Evolutionary conservation across 257 asterid genomes (phyloP), one percentile per base, ranked within the genome.

Genomic region (Verbena officinalis): DNA sequence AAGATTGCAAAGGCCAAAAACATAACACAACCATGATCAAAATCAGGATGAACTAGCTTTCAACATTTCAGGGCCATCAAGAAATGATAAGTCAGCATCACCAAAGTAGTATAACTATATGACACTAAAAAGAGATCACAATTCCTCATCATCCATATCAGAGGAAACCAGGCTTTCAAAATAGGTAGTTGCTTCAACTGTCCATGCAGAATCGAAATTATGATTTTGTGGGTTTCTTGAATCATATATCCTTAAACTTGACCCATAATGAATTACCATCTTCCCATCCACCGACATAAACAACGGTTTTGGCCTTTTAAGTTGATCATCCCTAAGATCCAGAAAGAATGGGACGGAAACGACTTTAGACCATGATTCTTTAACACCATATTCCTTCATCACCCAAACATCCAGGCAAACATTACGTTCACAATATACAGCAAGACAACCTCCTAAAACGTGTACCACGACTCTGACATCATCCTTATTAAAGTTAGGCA

Each of bases 121-220:
- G 5, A 5, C 33, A 27, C 33, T 27, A 27, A 27, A 27, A 27
- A 2, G 33, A 27, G 4, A 27, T 27, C 5, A 27, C 5, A 5
- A 5, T 27, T 27, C 5, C 4, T 27, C 5, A 27, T 27, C 33
- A 27, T 27, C 55, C 15, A 46, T 30, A 63, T 36, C 8, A 14
- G 73, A 65, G 8, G 73, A 66, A 55, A 73, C 65, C 13, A 73
- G 73, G 61, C 73, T 66, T 27, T 67, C 70, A 21, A 40, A 34
- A 34, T 60, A 73, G 38, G 78, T 67, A 31, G 45, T 46, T n/a
- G 73, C 65, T 21, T 53, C 61, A 19, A 64, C 46, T 9, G 30
- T 30, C 39, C 15, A 71, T 8, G 31, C 12, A 4, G 40, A 9
- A 1, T 36, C 40, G 55, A 63, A 71, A 0, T 7, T 65, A 66